Percentiles rank a stretch among this genome's conserved stretches.
Conservation (phyloP, 169 alveolate genomes). For the Sarcocystis neurona region DNA sequence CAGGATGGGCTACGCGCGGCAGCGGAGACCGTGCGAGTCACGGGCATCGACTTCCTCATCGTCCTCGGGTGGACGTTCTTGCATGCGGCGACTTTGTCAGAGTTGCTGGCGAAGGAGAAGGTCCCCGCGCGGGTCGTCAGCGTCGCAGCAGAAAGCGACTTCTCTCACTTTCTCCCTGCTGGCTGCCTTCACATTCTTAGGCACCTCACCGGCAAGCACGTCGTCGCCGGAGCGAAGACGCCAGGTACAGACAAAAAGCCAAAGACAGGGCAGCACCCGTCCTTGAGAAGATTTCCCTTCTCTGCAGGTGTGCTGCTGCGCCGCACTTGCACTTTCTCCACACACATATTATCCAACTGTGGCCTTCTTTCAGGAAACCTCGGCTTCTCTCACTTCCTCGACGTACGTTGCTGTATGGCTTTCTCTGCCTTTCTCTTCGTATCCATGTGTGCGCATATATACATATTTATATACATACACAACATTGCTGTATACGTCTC, state of each 20-base stretch:
- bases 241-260: no score
- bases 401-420: no score
- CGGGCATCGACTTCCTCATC: not conserved
- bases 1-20: slow-evolving; percentile 17
- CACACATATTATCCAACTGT: no score
- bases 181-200: not conserved
- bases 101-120: not conserved
- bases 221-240: slow-evolving; percentile 12
- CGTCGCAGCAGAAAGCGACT: slow-evolving; percentile 9
- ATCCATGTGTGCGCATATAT: no score
- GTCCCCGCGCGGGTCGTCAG: slow-evolving; percentile 16
- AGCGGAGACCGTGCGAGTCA: not conserved
- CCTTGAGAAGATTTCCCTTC: not conserved
- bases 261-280: no score
- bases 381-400: no score
- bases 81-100: slow-evolving; percentile 7
- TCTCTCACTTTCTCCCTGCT: not conserved
- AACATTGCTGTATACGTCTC: no score
- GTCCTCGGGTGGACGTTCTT: not conserved
- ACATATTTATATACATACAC: no score
- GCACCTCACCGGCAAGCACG: slow-evolving; percentile 3
- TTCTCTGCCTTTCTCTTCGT: no score
- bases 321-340: no score
- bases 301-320: not conserved
- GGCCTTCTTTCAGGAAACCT: no score